Evolutionary conservation across 805 yeast species (phyloP).

Genomic region (Wickerhamiella lipophila): DNA sequence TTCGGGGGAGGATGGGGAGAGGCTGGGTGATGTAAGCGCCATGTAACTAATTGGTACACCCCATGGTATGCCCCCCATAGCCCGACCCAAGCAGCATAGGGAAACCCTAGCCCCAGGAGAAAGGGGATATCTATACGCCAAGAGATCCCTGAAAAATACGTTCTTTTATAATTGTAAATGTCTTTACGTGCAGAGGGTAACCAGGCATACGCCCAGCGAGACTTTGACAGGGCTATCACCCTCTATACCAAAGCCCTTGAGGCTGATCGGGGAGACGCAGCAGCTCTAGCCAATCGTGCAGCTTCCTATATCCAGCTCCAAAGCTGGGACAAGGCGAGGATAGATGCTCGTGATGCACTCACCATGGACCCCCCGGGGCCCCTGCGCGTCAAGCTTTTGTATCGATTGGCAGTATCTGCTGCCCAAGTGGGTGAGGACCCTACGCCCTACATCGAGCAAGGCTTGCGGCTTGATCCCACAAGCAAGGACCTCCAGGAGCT

Average conservation of each 20-base stretch:
- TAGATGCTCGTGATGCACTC: slow-evolving; percentile 18
- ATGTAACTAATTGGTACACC: slow-evolving; percentile 1
- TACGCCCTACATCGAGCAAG: slow-evolving; percentile 11
- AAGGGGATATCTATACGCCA: too few relatives aligned
- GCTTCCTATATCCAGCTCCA: slow-evolving; percentile 19
- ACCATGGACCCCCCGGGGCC: neutral
- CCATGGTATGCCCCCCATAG: too few relatives aligned
- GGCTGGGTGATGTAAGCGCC: slow-evolving; percentile 4
- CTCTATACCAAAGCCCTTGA: slow-evolving; percentile 18
- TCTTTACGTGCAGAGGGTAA: slow-evolving; percentile 15
- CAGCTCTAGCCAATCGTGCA: slow-evolving; percentile 21
- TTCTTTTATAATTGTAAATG: too few relatives aligned
- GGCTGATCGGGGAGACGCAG: slow-evolving; percentile 13
- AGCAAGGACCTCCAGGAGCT: slow-evolving; percentile 14
- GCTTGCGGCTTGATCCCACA: slow-evolving; percentile 18
- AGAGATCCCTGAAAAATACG: too few relatives aligned
- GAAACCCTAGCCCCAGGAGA: neutral
- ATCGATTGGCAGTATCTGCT: slow-evolving; percentile 18
- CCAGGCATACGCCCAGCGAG: slow-evolving; percentile 10
- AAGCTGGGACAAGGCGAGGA: slow-evolving; percentile 14
- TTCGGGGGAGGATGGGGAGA: slow-evolving; percentile 4
- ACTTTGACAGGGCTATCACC: slow-evolving; percentile 14
- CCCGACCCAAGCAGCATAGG: neutral
- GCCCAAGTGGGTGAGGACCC: slow-evolving; percentile 14
- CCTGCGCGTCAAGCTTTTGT: slow-evolving; percentile 16